These are phyloP conservation scores for Globisporangium polare DNA, from an alignment of 352 stramenopile genomes.

Conservation along the genomic window DNA sequence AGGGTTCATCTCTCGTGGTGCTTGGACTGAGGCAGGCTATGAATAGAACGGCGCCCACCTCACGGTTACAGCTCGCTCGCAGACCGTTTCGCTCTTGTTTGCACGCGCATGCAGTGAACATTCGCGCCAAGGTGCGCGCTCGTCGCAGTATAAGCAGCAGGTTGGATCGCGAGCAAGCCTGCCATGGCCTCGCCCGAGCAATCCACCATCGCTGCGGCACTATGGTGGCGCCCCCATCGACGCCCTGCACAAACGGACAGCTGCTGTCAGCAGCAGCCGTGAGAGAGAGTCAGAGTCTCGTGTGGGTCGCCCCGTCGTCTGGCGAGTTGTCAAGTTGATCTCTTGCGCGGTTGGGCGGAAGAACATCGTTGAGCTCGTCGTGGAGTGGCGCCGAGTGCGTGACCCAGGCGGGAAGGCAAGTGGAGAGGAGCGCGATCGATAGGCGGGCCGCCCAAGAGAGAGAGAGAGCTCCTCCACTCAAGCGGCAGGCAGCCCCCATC, in stretches of 20 bases:
- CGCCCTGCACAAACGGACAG: too few species aligned
- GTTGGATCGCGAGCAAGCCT: too few species aligned
- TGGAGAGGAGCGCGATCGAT: slow-evolving; percentile 1
- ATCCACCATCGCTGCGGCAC: too few species aligned
- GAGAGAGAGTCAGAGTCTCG: not conserved
- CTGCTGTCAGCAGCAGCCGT: not conserved
- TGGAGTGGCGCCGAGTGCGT: not conserved
- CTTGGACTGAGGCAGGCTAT: too few species aligned
- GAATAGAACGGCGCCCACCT: too few species aligned
- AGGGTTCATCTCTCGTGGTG: too few species aligned
- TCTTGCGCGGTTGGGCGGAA: not conserved
- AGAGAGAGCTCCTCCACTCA: not conserved
- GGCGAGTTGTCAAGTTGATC: not conserved
- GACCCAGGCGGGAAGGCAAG: not conserved
- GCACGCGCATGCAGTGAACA: not conserved
- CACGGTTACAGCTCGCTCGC: not conserved
- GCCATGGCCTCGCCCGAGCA: too few species aligned
- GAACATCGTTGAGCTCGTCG: slow-evolving; percentile 7
- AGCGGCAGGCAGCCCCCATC: too few species aligned
- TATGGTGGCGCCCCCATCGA: too few species aligned
- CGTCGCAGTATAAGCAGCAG: too few species aligned
- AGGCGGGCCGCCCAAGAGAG: not conserved
- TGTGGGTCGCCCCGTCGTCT: not conserved
- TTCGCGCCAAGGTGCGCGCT: not conserved
- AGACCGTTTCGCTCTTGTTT: not conserved